Evolutionary conservation across 2,329 filamentous ascomycete species (phyloP).

Genomic region (Neonectria magnoliae): DNA sequence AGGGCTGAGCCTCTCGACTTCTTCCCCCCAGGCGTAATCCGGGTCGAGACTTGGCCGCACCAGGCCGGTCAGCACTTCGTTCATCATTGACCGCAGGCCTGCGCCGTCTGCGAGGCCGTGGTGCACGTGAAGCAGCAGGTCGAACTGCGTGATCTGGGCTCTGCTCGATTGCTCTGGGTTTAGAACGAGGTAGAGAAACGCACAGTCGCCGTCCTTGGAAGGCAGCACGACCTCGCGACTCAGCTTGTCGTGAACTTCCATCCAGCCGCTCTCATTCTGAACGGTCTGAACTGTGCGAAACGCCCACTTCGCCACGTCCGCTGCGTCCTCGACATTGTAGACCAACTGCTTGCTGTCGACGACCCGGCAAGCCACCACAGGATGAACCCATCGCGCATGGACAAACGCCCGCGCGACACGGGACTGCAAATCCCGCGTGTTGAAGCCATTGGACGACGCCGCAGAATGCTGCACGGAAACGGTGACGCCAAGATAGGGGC

Average conservation of each 20-base stretch:
- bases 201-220: conserved; percentile 11
- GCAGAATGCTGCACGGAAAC: not conserved
- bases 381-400: conserved; percentile 8
- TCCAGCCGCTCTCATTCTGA: not conserved
- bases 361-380: conserved; percentile 14
- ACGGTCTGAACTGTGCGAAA: not conserved
- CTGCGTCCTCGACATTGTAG: conserved; percentile 5
- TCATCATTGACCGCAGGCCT: conserved; percentile 11
- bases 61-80: conserved; percentile 11
- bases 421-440: not conserved
- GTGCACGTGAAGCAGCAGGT: conserved; percentile 17
- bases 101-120: conserved; percentile 10
- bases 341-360: conserved; percentile 10
- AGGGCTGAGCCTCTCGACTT: conserved; percentile 13
- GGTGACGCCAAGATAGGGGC: conserved; percentile 12
- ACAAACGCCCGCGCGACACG: conserved; percentile 3
- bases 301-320: conserved; percentile 8
- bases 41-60: not conserved
- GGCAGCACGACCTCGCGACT: conserved; percentile 10
- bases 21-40: conserved; percentile 5
- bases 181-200: conserved; percentile 7
- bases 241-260: not conserved
- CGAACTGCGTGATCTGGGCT: conserved; percentile 9
- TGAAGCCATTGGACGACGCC: not conserved
- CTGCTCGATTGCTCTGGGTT: conserved; percentile 2